Evolutionary conservation across 2,329 filamentous ascomycete genomes (phyloP).

Genomic region (Aspergillus glaucus): DNA sequence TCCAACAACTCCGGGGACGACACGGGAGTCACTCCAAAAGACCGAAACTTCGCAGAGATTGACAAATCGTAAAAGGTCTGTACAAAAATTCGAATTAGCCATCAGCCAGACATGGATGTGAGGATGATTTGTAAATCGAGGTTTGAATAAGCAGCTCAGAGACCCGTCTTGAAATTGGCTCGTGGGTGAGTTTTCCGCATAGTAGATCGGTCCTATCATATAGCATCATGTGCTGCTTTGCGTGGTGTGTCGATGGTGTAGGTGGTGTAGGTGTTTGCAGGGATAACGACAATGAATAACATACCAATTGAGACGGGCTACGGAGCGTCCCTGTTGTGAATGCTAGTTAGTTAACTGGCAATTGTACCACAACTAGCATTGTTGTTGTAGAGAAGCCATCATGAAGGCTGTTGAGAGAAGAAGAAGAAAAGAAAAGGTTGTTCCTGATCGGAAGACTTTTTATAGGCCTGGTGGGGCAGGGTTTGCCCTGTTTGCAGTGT

Average conservation of each 20-base stretch:
- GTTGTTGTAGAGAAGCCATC: background rate
- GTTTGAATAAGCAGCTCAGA: background rate
- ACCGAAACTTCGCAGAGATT: background rate
- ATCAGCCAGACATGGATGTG: background rate
- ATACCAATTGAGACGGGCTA: too few relatives aligned
- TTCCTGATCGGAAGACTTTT: background rate
- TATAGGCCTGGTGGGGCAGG: background rate
- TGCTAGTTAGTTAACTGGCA: too few relatives aligned
- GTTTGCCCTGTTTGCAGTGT: background rate
- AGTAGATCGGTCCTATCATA: background rate
- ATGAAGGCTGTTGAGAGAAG: background rate
- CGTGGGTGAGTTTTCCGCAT: background rate
- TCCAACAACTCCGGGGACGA: background rate
- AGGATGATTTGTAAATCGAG: background rate
- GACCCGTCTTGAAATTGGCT: slow-evolving; percentile 1
- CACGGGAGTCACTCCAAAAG: background rate
- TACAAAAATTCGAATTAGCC: background rate
- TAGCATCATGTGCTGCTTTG: background rate
- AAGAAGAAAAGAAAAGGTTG: background rate
- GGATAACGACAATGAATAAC: too few relatives aligned
- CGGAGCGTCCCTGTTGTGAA: too few relatives aligned
- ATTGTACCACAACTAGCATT: too few relatives aligned
- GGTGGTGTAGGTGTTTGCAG: background rate
- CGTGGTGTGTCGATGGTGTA: background rate
- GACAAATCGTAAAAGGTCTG: background rate